Base-by-base conservation (phyloP, 306 rosid genomes). In the Acacia acuminata region DNA sequence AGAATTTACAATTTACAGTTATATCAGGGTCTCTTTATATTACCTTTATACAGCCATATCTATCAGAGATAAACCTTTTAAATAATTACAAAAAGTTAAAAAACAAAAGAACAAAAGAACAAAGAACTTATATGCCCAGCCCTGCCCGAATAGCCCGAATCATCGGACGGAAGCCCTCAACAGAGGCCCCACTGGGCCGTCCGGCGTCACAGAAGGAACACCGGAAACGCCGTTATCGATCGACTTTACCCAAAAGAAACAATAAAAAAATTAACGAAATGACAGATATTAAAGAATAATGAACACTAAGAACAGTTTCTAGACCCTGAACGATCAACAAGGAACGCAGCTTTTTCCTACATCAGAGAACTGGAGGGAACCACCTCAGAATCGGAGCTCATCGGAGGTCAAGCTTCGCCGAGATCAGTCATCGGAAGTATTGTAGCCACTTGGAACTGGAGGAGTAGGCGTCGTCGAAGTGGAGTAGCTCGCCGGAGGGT, bases 311-410 rank as follows among this genome's bases (percentile, higher is more conserved):
- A 55, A 11, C n/a, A 5, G 19, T n/a, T 36, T 48, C 17, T 3
- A 4, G 70, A 40, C 24, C 70, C 79, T 40, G 69, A n/a, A 38
- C 8, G 2, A 67, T 15, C 5, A 7, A 17, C 12, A 32, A 32
- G 60, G 11, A 32, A 51, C 27, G 24, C 13, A 50, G 55, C 8
- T 50, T 15, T 50, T 16, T 50, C 20, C 20, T 25, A 20, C 43
- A 2, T 51, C 10, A 32, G 34, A 17, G 45, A 69, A 17, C 47
- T 0, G n/a, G 43, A 3, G 8, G 7, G 50, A 22, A 64, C 20
- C 79, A 19, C 66, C 20, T 78, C 84, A 0, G 84, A 20, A 30
- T 20, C 9, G 36, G 88, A 71, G 84, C 71, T 84, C 78, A 24
- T 55, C 32, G 73, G 44, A 58, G 75, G 73, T 24, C 60, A 74